Base-by-base conservation (phyloP, 1,284 basidiomycete genomes). In the Heterobasidion irregulare region DNA sequence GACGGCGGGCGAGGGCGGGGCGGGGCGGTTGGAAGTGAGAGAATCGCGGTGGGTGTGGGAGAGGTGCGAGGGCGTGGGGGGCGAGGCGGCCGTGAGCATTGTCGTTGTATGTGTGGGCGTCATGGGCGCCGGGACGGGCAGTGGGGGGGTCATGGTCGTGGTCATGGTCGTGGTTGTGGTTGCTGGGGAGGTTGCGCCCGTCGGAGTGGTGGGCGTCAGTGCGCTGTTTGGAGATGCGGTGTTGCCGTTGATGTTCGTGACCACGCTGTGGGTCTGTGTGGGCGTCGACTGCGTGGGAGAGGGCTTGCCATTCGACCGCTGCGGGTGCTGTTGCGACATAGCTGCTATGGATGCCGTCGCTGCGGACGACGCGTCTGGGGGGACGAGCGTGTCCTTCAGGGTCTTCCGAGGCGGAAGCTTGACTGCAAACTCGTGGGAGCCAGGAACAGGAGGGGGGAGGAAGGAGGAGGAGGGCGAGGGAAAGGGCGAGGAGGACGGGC, bases 391-490 rank as follows among this genome's bases (percentile, higher is more conserved):
- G 52, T 60, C 56, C 41, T 55, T 57, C 51, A 62, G 65, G 44
- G 58, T 58, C 46, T 62, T 64, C 43, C 59, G 57, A 47, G 59
- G 53, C 26, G 69, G 65, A 2, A 68, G 72, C 62, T 73, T 77
- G 47, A 77, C 65, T 10, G 84, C 84, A 64, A 84, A 86, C 62
- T 86, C 84, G 72, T 84, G 83, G 38, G 78, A 72, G 10, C 77
- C 76, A 2, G 80, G 80, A 12, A 76, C 74, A 1, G 84, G 84
- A 12, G 84, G 84, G 8, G 84, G 83, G 3, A 84, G 63, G 62
- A 87, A 86, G 0, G 82, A 75, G 8, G 81, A 84, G 0, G 80
- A 80, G 15, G 84, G 84, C 0, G 82, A 84, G 1, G 84, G 84
- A 63, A 86, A 86, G 4, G 83, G 82, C 8, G 80, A 80, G 0